phyloP scores from a whole-genome alignment of 345 rosid species.

The Citrus maxima region DNA sequence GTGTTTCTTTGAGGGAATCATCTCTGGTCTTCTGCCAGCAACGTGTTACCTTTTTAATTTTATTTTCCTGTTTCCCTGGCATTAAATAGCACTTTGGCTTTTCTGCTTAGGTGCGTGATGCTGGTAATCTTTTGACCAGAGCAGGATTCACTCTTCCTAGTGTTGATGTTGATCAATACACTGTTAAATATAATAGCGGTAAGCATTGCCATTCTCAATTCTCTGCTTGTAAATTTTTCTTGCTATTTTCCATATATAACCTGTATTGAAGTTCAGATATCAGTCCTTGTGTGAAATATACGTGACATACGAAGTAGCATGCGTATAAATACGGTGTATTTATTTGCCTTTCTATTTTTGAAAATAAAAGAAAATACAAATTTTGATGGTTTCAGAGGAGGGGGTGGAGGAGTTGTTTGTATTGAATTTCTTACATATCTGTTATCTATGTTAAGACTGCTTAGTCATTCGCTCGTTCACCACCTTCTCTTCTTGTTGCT shows the following conservation, averaged over 20 bases:
- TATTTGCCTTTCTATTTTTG: too few species aligned
- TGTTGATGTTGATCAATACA: constrained; percentile 88
- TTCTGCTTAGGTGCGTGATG: constrained; percentile 75
- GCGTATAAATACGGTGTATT: neutral
- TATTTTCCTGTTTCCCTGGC: neutral
- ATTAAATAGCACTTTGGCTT: constrained; percentile 7
- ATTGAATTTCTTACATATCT: too few species aligned
- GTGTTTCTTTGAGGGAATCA: neutral
- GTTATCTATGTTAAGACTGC: neutral
- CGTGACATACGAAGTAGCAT: neutral
- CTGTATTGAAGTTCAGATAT: neutral
- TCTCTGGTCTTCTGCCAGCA: neutral
- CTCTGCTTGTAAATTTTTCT: neutral
- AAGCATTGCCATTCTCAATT: constrained; percentile 23
- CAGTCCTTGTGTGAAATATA: neutral
- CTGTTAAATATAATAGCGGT: constrained; percentile 82
- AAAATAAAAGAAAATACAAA: too few species aligned
- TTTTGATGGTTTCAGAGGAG: too few species aligned
- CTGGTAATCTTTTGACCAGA: constrained; percentile 93
- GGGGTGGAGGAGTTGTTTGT: too few species aligned
- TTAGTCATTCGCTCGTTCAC: neutral
- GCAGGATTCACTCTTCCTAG: constrained; percentile 96
- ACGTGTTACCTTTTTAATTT: neutral
- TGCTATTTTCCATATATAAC: neutral
- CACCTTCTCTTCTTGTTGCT: neutral